Base-by-base conservation (phyloP, 768 basidiomycete genomes). In the Rhizopogon roseolus region DNA sequence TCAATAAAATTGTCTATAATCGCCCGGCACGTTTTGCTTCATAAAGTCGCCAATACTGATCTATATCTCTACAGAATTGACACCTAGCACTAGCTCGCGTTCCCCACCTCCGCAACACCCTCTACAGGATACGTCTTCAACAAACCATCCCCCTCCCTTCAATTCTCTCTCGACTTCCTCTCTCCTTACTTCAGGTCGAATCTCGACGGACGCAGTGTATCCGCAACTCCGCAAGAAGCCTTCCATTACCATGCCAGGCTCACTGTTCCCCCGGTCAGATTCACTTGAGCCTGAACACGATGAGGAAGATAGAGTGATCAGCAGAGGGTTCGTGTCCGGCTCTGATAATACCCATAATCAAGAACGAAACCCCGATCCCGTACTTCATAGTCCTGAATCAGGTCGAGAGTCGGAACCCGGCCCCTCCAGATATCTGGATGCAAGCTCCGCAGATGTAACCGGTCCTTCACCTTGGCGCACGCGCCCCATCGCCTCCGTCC, bases 171-270 rank as follows among this genome's bases (percentile, higher is more conserved):
- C 38, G 16, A 39, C 16, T 6, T 39, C 16, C 17, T 4, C 25
- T 42, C 19, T 32, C 13, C 13, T 34, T 70, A 10, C 62, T 63
- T 17, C 68, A 66, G 39, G 54, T 60, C 34, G 65, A 77, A 7
- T 72, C 67, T 39, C 72, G 71, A 27, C 71, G 68, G 29, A 19
- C 13, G 7, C 7, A 34, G 14, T 8, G 28, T 48, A 48, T 5
- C 46, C 32, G 19, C 19, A 9, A 50, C 39, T 68, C 45, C 66
- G 53, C 36, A 68, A 61, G 40, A 57, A 66, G n/a, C 69, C 70
- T 7, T 81, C 81, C 3, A 61, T 77, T 0, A 84, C 82, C 1
- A 92, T 92, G 89, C 90, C 89, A 19, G 90, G 89, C 7, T 80
- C 90, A 1, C 78, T 92, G 11, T 88, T 84, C 62, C 81, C 88